Percentiles rank a stretch among this genome's conserved stretches.
These are phyloP conservation scores for Hyaloscypha variabilis DNA, from an alignment of 495 filamentous ascomycete genomes.

Conservation along the genomic window DNA sequence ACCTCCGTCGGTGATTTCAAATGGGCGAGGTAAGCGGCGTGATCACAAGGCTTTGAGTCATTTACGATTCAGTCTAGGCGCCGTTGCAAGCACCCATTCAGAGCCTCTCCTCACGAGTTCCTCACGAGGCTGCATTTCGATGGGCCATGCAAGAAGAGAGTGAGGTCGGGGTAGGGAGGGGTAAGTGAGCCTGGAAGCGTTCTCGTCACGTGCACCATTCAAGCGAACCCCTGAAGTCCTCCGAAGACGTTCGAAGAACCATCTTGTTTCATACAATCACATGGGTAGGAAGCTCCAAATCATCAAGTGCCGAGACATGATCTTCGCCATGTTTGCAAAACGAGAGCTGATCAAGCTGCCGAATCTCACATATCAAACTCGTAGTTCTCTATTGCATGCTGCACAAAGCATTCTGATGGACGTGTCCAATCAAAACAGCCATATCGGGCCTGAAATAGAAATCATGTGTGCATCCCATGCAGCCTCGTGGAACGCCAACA, in stretches of 20 bases:
- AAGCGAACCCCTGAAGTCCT: background rate
- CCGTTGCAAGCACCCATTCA: background rate
- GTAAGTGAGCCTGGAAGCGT: background rate
- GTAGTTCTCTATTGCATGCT: background rate
- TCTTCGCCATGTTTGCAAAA: background rate
- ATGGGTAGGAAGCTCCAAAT: background rate
- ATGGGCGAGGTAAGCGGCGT: background rate
- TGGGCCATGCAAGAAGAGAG: background rate
- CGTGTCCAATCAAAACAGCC: background rate
- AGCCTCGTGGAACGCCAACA: background rate
- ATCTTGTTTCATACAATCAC: background rate
- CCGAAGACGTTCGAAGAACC: background rate
- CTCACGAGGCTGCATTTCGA: background rate
- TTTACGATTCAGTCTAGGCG: background rate
- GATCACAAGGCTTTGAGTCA: background rate
- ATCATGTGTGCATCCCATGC: background rate
- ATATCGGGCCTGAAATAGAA: background rate
- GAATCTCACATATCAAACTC: background rate
- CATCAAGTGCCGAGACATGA: background rate
- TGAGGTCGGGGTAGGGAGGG: no score
- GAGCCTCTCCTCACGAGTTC: background rate
- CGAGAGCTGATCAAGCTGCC: background rate
- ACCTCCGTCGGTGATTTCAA: slow-evolving; percentile 1
- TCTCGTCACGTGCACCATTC: background rate
- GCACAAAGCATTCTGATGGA: background rate